A percentile compares a stretch with the other conserved stretches of the same genome.
These are phyloP conservation scores for Curvularia lunata DNA, from an alignment of 2,329 filamentous ascomycete genomes.

Conservation along the genomic window DNA sequence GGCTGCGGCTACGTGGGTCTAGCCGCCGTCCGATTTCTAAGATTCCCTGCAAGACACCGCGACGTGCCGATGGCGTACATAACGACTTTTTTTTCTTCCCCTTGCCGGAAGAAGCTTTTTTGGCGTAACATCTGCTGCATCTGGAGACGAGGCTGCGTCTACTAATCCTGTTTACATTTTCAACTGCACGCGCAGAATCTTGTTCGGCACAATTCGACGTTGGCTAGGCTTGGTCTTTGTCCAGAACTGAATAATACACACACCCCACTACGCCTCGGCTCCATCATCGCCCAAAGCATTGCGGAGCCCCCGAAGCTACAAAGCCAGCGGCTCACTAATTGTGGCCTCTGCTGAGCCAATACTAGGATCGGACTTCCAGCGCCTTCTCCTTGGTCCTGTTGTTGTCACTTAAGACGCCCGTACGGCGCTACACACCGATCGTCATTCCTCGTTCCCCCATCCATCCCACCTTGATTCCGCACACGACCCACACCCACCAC, in stretches of 20 bases:
- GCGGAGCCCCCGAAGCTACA: slow-evolving; percentile 29
- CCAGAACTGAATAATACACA: slow-evolving; percentile 16
- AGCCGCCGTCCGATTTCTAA: slow-evolving; percentile 34
- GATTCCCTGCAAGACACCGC: slow-evolving; percentile 26
- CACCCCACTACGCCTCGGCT: slow-evolving; percentile 23
- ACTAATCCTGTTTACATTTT: slow-evolving; percentile 1
- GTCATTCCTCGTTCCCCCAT: slow-evolving; percentile 6
- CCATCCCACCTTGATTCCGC: slow-evolving; percentile 23
- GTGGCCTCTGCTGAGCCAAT: slow-evolving; percentile 17
- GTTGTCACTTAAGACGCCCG: slow-evolving; percentile 19
- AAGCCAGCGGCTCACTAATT: slow-evolving; percentile 25
- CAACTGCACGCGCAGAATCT: neutral
- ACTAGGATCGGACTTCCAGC: slow-evolving; percentile 22
- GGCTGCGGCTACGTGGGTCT: slow-evolving; percentile 21
- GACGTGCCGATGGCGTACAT: slow-evolving; percentile 30
- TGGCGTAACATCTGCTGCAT: slow-evolving; percentile 14
- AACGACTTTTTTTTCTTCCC: slow-evolving; percentile 20
- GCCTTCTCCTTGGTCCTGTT: slow-evolving; percentile 19
- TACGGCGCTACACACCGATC: slow-evolving; percentile 5
- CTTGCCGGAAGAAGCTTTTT: slow-evolving; percentile 15
- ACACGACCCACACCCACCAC: slow-evolving; percentile 22
- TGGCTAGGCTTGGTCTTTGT: slow-evolving; percentile 12
- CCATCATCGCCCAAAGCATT: slow-evolving; percentile 24
- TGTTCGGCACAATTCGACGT: neutral
- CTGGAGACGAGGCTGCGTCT: slow-evolving; percentile 11